Evolutionary conservation across 345 rosid genomes (phyloP).

Genomic region (Boechera divaricarpa): DNA sequence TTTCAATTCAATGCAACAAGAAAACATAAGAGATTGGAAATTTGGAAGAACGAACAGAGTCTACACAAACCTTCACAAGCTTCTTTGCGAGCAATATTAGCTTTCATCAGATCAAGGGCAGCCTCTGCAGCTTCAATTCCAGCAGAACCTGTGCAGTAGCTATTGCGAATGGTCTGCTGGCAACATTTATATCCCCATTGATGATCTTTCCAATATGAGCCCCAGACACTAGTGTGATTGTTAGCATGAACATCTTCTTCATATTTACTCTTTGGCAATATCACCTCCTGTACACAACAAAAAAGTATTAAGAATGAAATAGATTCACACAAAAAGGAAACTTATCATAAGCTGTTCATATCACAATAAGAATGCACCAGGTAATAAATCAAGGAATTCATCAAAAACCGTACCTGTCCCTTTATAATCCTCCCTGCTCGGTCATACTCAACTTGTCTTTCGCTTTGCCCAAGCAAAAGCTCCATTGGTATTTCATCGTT

Average conservation of each 20-base stretch:
- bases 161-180: slow-evolving; percentile 74
- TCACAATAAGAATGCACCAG: neutral
- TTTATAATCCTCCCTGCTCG: slow-evolving; percentile 68
- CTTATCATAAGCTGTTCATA: neutral
- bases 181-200: slow-evolving; percentile 96
- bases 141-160: slow-evolving; percentile 91
- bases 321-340: slow-evolving; percentile 6
- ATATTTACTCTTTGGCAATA: slow-evolving; percentile 73
- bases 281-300: slow-evolving; percentile 50
- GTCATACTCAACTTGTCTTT: slow-evolving; percentile 75
- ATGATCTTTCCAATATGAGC: slow-evolving; percentile 92
- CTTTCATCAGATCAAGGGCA: slow-evolving; percentile 79
- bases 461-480: slow-evolving; percentile 71
- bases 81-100: slow-evolving; percentile 79
- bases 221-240: slow-evolving; percentile 88
- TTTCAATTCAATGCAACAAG: neutral
- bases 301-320: neutral
- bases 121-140: slow-evolving; percentile 97
- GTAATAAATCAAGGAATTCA: neutral
- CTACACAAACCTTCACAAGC: slow-evolving; percentile 53
- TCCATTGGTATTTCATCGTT: slow-evolving; percentile 65
- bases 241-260: slow-evolving; percentile 68
- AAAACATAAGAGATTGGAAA: too few species aligned
- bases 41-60: slow-evolving; percentile 20
- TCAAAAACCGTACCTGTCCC: slow-evolving; percentile 57